These are phyloP conservation scores for Globisporangium middletonii DNA, from an alignment of 352 stramenopile genomes.

Conservation along the genomic window DNA sequence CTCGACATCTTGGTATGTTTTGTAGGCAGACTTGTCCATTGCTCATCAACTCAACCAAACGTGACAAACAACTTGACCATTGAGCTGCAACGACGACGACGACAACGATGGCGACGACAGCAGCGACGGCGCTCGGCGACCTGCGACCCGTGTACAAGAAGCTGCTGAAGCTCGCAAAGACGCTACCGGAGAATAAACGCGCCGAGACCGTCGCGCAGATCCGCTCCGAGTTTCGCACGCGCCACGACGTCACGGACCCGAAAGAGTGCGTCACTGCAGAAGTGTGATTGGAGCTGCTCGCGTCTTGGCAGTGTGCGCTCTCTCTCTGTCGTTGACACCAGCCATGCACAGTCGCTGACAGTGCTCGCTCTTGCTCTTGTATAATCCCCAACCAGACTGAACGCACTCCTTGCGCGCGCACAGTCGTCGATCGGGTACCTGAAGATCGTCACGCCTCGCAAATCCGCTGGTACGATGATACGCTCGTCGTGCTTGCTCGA, in stretches of 20 bases:
- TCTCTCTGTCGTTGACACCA: background rate
- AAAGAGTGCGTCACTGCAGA: constrained; percentile 45
- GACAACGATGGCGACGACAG: constrained; percentile 18
- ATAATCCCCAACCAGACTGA: constrained; percentile 27
- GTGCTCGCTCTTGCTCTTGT: background rate
- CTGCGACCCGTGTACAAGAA: constrained; percentile 83
- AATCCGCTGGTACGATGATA: constrained; percentile 28
- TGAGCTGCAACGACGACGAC: background rate
- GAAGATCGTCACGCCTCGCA: constrained; percentile 81
- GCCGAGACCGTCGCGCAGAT: constrained; percentile 65
- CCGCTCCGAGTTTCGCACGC: constrained; percentile 63
- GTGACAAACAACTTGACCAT: background rate
- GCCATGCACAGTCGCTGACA: too few relatives aligned
- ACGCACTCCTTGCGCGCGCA: constrained; percentile 61
- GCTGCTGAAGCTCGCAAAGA: constrained; percentile 71
- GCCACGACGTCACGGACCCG: constrained; percentile 48
- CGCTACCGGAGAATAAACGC: constrained; percentile 62
- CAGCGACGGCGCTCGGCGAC: constrained; percentile 21
- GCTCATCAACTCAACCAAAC: too few relatives aligned
- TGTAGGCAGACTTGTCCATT: too few relatives aligned
- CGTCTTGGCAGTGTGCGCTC: constrained; percentile 5
- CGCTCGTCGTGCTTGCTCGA: constrained; percentile 2
- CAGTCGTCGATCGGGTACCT: constrained; percentile 81
- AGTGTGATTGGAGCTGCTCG: background rate
- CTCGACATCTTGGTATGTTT: too few relatives aligned